These are phyloP conservation scores for Baorangia bicolor DNA, from an alignment of 768 basidiomycete genomes.

Conservation along the genomic window DNA sequence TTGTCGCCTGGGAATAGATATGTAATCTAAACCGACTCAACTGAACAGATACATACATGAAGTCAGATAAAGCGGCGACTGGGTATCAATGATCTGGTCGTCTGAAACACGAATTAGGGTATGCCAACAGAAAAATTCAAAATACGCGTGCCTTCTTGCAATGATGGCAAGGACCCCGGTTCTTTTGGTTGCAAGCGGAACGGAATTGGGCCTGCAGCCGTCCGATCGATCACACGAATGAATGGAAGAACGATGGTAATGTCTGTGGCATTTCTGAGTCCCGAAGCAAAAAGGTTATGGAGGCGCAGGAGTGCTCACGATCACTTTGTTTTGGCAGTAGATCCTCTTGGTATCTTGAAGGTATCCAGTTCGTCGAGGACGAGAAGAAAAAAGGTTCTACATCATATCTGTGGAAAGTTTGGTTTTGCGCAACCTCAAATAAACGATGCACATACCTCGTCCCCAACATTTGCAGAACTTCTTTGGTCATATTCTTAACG, in stretches of 20 bases:
- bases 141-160: conserved; percentile 7
- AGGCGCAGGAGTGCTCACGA: conserved; percentile 44
- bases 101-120: conserved; percentile 11
- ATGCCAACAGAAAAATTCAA: background rate
- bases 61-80: conserved; percentile 41
- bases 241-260: conserved; percentile 57
- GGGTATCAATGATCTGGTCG: conserved; percentile 47
- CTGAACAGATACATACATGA: conserved; percentile 27
- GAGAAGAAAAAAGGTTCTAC: conserved; percentile 68
- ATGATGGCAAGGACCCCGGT: background rate
- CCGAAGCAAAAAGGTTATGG: background rate
- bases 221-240: conserved; percentile 37
- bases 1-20: conserved; percentile 13
- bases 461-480: conserved; percentile 56
- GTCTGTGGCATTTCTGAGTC: conserved; percentile 35
- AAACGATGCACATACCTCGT: conserved; percentile 39
- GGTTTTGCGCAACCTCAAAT: background rate
- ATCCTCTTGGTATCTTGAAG: conserved; percentile 60
- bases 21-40: background rate
- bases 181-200: background rate
- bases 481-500: conserved; percentile 47
- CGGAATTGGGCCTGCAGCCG: background rate
- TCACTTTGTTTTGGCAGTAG: conserved; percentile 41
- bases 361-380: conserved; percentile 65
- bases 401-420: conserved; percentile 37